Evolutionary conservation across 495 filamentous ascomycete species (phyloP).

Genomic region (Achaetomiella virescens): DNA sequence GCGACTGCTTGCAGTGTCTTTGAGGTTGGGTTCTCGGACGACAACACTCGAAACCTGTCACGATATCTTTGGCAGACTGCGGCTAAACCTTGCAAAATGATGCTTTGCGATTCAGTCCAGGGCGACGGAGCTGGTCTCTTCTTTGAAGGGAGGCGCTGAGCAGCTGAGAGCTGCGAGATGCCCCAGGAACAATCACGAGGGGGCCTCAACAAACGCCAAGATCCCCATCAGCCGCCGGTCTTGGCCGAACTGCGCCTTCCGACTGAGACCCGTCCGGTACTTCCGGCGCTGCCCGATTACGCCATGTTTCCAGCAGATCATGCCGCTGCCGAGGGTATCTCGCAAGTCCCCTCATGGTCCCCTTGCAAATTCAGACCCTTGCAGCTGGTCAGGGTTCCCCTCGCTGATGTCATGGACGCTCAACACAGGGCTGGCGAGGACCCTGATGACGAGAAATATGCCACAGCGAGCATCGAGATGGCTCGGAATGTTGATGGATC

Average conservation of each 20-base stretch:
- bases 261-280: slow-evolving; percentile 15
- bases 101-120: background rate
- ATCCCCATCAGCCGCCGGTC: slow-evolving; percentile 21
- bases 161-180: slow-evolving; percentile 15
- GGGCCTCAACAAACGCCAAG: slow-evolving; percentile 29
- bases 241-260: slow-evolving; percentile 17
- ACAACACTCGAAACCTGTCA: background rate
- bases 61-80: background rate
- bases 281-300: slow-evolving; percentile 7
- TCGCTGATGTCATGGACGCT: slow-evolving; percentile 25
- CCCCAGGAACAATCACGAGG: slow-evolving; percentile 26
- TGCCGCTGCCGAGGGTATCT: slow-evolving; percentile 5
- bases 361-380: slow-evolving; percentile 19
- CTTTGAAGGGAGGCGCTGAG: slow-evolving; percentile 1
- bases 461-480: too few species aligned
- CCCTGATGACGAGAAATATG: too few species aligned
- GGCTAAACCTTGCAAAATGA: background rate
- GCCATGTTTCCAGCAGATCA: too few species aligned
- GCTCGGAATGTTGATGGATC: too few species aligned
- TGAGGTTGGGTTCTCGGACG: background rate
- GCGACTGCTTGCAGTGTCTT: background rate
- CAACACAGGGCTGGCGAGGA: background rate
- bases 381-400: slow-evolving; percentile 7
- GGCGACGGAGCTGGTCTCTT: background rate
- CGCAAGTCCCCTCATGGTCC: slow-evolving; percentile 4